phyloP scores from a whole-genome alignment of 2,329 filamentous ascomycete species.

The Teratosphaeriaceae sp. region DNA sequence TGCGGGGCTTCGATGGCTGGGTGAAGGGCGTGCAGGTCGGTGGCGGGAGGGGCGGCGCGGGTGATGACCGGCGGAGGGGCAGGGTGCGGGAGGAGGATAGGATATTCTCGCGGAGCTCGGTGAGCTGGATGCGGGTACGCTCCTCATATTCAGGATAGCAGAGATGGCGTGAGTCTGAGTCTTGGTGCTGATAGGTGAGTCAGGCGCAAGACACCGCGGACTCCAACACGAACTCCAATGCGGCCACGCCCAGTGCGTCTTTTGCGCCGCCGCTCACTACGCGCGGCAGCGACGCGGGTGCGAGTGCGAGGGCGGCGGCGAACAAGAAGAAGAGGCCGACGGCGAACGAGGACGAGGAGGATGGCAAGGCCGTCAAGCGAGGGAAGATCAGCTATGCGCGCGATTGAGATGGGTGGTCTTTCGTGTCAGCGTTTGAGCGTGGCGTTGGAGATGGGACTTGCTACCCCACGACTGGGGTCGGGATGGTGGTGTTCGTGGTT shows the following conservation, averaged over 20 bases:
- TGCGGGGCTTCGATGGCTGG: slow-evolving; percentile 96
- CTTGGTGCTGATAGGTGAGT: not conserved
- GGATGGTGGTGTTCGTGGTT: no score
- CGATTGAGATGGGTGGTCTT: slow-evolving; percentile 28
- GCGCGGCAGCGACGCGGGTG: slow-evolving; percentile 37
- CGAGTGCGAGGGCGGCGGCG: slow-evolving; percentile 27
- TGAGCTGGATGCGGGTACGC: slow-evolving; percentile 31
- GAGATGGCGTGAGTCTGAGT: not conserved
- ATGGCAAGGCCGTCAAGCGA: slow-evolving; percentile 39
- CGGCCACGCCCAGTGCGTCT: slow-evolving; percentile 41
- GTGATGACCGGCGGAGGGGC: slow-evolving; percentile 60
- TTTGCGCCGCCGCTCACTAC: slow-evolving; percentile 35
- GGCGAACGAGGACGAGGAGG: slow-evolving; percentile 40
- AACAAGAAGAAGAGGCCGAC: slow-evolving; percentile 41
- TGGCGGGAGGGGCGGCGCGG: slow-evolving; percentile 31
- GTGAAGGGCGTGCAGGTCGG: slow-evolving; percentile 68
- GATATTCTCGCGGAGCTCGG: slow-evolving; percentile 50
- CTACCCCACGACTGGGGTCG: no score
- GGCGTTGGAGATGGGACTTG: no score
- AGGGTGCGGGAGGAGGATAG: slow-evolving; percentile 63
- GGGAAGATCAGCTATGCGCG: slow-evolving; percentile 46
- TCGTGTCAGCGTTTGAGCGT: slow-evolving; percentile 13
- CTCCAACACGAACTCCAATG: slow-evolving; percentile 38
- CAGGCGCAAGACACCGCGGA: slow-evolving; percentile 27
- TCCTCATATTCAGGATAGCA: not conserved